A percentile compares a stretch with the other conserved stretches of the same genome.
These are phyloP conservation scores for Fistulinella prunicolor DNA, from an alignment of 768 basidiomycete genomes.

Conservation along the genomic window DNA sequence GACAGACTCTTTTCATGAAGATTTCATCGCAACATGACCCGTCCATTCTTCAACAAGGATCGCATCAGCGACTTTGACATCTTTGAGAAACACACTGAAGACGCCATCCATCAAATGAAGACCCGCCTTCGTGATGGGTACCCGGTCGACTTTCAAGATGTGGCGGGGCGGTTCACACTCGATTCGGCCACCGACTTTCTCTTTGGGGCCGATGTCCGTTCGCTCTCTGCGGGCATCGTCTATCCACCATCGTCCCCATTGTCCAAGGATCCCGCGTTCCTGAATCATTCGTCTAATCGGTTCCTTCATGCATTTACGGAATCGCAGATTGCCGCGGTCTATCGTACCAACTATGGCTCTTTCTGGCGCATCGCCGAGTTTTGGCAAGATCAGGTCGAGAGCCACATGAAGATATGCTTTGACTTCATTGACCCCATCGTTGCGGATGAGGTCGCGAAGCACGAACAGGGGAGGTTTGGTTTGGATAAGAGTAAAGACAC, in stretches of 20 bases:
- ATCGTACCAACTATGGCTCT: neutral
- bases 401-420: neutral
- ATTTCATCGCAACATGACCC: neutral
- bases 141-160: neutral
- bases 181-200: neutral
- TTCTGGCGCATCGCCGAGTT: neutral
- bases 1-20: neutral
- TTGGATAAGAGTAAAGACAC: neutral
- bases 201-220: neutral
- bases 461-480: neutral
- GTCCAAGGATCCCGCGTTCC: neutral
- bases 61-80: neutral
- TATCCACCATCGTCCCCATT: neutral
- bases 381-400: neutral
- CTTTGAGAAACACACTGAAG: neutral
- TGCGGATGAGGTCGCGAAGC: neutral
- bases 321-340: neutral
- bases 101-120: neutral
- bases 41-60: neutral
- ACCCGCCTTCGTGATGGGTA: neutral
- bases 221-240: neutral
- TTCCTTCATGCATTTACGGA: neutral
- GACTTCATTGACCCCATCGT: neutral
- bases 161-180: neutral
- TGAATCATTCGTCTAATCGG: neutral